phyloP scores from a whole-genome alignment of 139 green algal genomes.

The Nannochloris sp. region DNA sequence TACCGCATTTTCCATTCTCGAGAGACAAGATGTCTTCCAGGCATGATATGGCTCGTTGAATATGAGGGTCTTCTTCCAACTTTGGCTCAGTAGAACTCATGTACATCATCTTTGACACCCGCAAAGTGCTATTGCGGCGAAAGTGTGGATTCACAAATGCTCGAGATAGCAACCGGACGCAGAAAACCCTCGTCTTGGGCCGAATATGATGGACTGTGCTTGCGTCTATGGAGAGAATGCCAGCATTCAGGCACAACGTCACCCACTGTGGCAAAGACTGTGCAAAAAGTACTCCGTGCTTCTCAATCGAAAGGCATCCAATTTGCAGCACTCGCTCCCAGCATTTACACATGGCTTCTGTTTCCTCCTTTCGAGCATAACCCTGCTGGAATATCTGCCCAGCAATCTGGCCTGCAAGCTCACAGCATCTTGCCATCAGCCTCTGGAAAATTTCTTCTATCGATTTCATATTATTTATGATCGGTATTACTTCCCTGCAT shows the following conservation, averaged over 20 bases:
- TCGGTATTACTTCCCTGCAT: constrained; percentile 3
- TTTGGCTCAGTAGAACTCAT: background rate
- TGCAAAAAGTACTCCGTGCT: constrained; percentile 31
- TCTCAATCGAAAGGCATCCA: constrained; percentile 26
- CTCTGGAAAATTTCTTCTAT: constrained; percentile 2
- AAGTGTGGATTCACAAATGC: constrained; percentile 57
- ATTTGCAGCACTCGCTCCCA: constrained; percentile 35
- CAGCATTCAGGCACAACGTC: constrained; percentile 39
- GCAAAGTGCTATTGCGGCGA: constrained; percentile 20
- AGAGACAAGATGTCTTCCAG: constrained; percentile 24
- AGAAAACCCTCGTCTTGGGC: constrained; percentile 57
- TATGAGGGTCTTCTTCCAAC: background rate
- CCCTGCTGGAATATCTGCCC: background rate
- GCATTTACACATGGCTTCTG: constrained; percentile 16
- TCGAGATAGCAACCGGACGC: constrained; percentile 60
- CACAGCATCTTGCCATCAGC: background rate
- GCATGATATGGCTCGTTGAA: background rate
- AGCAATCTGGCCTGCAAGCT: background rate
- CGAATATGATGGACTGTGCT: constrained; percentile 26
- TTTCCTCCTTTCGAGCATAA: constrained; percentile 6
- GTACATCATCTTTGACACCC: constrained; percentile 10
- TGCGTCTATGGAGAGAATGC: constrained; percentile 46
- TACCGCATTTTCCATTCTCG: constrained; percentile 6
- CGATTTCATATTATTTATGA: background rate
- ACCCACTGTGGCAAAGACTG: constrained; percentile 50